These are phyloP conservation scores for Nannochloris sp. DNA, from an alignment of 139 green algal species.

Conservation along the genomic window DNA sequence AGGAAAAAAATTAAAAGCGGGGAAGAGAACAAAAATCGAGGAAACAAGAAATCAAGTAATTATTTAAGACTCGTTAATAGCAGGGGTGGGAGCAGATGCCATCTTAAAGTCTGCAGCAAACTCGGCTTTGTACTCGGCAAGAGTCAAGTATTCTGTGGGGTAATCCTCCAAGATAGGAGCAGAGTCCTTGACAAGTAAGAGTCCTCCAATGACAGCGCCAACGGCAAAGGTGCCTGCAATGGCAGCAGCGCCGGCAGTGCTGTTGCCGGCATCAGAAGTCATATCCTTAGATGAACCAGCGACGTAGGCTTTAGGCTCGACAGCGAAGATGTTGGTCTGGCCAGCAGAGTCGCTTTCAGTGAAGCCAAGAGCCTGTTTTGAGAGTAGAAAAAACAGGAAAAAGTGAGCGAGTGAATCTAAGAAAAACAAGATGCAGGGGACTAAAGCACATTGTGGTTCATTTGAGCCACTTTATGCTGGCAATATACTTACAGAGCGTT, in stretches of 20 bases:
- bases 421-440: neutral
- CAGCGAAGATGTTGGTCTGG: conserved; percentile 61
- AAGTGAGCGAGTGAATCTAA: neutral
- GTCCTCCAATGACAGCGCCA: conserved; percentile 9
- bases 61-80: neutral
- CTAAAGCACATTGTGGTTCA: too few species aligned
- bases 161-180: neutral
- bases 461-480: too few species aligned
- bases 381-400: neutral
- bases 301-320: conserved; percentile 37
- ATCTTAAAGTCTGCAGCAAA: conserved; percentile 11
- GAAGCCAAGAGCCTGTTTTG: conserved; percentile 44
- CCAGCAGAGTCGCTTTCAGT: conserved; percentile 54
- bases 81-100: neutral
- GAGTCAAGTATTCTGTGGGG: neutral
- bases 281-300: conserved; percentile 13
- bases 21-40: neutral
- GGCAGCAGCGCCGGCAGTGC: neutral
- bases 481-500: conserved; percentile 11
- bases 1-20: neutral
- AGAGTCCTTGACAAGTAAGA: conserved; percentile 12
- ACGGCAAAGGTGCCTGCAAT: conserved; percentile 10
- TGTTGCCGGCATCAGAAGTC: neutral
- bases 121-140: conserved; percentile 12
- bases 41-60: neutral